Evolutionary conservation across 2,329 filamentous ascomycete genomes (phyloP), one percentile per base, ranked within the genome.

Genomic region (Calonectria honghensis): DNA sequence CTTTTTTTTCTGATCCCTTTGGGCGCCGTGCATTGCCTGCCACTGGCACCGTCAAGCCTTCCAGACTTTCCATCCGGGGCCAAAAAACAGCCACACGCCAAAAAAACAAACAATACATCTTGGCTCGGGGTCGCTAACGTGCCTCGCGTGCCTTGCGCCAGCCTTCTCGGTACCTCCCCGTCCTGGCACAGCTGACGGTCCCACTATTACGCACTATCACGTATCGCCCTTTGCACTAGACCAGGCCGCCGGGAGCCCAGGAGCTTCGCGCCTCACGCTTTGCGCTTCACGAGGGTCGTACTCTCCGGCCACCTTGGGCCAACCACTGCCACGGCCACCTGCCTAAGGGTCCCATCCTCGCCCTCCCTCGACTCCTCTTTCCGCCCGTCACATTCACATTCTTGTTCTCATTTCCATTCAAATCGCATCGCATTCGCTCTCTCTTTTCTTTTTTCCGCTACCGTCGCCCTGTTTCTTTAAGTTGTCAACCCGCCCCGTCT

Each of bases 141-240:
- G 57, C 57, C 57, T 63, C 57, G 57, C 35, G 57, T 63, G 41
- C 41, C 39, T 65, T 65, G 13, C 61, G 39, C 39, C 61, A 67
- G 61, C 67, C 39, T 52, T 61, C 59, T 52, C 41, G 54, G 50
- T 51, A 61, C 61, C 72, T 61, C 67, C 61, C 72, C 71, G 45
- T 48, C 45, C 45, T 24, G 20, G 45, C 67, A 24, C 72, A 63
- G 67, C 51, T 73, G 39, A 24, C 63, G 67, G 67, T 63, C 59
- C 41, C 72, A 69, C 71, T 65, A 73, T 72, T 54, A 67, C 70
- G 64, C 70, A 65, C 65, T 69, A 65, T 73, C 66, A 61, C 71
- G 65, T 65, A 73, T 73, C 71, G 71, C 37, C 54, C 51, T 54
- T 65, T n/a, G 64, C 72, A 67, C 72, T 73, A 70, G 59, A 45